These are phyloP conservation scores for Candida sanyiensis DNA, from an alignment of 805 yeast species.

Conservation along the genomic window DNA sequence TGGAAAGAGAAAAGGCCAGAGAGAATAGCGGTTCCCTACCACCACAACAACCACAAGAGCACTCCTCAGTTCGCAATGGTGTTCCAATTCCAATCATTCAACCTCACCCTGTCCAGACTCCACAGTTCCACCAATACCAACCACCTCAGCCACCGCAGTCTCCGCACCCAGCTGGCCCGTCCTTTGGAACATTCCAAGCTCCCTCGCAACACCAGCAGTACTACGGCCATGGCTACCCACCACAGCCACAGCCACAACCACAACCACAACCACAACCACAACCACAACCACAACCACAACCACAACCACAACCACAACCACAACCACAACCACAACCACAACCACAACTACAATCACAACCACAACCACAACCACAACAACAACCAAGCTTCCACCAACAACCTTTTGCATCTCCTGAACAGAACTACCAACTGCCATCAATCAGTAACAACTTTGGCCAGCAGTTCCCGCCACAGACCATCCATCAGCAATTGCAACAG, in stretches of 20 bases:
- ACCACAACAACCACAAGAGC: background rate
- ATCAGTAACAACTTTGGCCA: too few relatives aligned
- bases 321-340: background rate
- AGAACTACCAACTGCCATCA: too few relatives aligned
- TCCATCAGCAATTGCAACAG: background rate
- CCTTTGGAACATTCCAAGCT: conserved; percentile 7
- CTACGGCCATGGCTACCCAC: background rate
- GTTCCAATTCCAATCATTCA: background rate
- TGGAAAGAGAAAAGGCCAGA: conserved; percentile 21
- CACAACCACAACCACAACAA: conserved; percentile 4
- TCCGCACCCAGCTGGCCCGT: conserved; percentile 1
- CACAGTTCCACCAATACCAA: background rate
- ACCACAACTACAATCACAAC: conserved; percentile 2
- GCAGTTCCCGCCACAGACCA: too few relatives aligned
- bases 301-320: background rate
- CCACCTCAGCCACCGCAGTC: too few relatives aligned
- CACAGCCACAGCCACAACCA: background rate
- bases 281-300: background rate
- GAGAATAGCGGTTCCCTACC: conserved; percentile 10
- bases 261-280: conserved; percentile 1
- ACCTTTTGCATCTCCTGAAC: too few relatives aligned
- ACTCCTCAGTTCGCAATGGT: background rate
- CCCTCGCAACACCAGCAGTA: conserved; percentile 1
- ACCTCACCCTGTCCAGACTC: background rate
- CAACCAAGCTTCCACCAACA: too few relatives aligned